Evolutionary conservation across 805 yeast species (phyloP).

Genomic region (Scheffersomyces coipomensis): DNA sequence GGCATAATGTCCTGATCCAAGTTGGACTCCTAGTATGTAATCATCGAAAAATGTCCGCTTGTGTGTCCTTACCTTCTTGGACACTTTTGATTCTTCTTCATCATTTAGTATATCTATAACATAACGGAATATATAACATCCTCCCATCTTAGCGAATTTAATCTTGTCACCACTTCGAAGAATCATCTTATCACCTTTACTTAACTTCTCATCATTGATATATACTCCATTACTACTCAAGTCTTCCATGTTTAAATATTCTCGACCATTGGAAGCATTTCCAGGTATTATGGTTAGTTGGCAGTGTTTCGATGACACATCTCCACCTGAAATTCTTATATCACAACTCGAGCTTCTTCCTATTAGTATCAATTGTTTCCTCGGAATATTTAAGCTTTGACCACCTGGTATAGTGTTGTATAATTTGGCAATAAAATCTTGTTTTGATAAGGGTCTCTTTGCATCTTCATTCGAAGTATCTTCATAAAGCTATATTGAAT

Average conservation of each 20-base stretch:
- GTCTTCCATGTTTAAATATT: conserved; percentile 51
- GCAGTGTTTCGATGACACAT: conserved; percentile 68
- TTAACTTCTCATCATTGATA: conserved; percentile 55
- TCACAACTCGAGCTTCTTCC: conserved; percentile 67
- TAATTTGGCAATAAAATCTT: conserved; percentile 18
- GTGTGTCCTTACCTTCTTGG: conserved; percentile 10
- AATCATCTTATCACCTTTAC: conserved; percentile 47
- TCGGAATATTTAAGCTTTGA: conserved; percentile 17
- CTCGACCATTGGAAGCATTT: conserved; percentile 21
- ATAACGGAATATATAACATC: conserved; percentile 50
- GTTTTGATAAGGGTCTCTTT: conserved; percentile 6
- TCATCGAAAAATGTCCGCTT: conserved; percentile 55
- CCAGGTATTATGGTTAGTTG: conserved; percentile 31
- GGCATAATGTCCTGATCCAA: conserved; percentile 81
- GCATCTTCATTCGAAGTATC: conserved; percentile 7
- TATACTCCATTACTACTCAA: conserved; percentile 65
- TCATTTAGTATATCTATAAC: conserved; percentile 16
- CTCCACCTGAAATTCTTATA: conserved; percentile 49
- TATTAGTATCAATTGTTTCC: conserved; percentile 22
- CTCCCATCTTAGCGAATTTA: conserved; percentile 52
- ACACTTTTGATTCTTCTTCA: conserved; percentile 12
- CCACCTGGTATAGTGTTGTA: conserved; percentile 16
- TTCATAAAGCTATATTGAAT: conserved; percentile 2
- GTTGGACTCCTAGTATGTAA: conserved; percentile 53
- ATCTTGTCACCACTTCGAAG: conserved; percentile 65